Base-by-base conservation (phyloP, 164 flowering plant genomes). In the Cinnamomum micranthum region DNA sequence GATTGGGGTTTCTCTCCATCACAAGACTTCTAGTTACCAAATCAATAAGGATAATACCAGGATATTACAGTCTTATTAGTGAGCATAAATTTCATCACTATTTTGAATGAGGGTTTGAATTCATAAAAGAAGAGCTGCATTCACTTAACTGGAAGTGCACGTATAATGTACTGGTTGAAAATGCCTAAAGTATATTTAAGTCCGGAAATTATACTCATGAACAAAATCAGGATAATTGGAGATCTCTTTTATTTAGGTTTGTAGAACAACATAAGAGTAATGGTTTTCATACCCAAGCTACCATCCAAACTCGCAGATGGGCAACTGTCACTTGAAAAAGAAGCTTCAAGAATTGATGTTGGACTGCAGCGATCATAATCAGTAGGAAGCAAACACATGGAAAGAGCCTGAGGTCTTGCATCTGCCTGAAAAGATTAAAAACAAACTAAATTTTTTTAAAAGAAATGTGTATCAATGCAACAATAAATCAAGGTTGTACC, bases 271-370 rank as follows among this genome's bases (percentile, higher is more conserved):
- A 41, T 41, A 41, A 41, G 47, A 41, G 47, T 41, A 41, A 41
- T 41, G 47, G 47, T 41, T 41, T 41, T 41, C 59, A 47, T 83
- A 91, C 98, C 93, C 81, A 87, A 84, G 78, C 82, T 71, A 66
- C 86, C 88, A 71, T 91, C 91, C 19, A 80, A 71, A 78, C 97
- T 89, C 81, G 86, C 87, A 50, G 97, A 94, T 50, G 76, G 41
- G 75, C 87, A 87, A 77, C 97, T 89, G 59, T 89, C 90, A 73
- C 82, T 91, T 28, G 97, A 94, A 75, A 94, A 91, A n/a, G 87
- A 88, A 73, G 97, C 92, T 67, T 90, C 97, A 78, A 94, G 89
- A 82, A 94, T 91, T 58, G 97, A 94, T 72, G 90, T 96, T 58
- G 98, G 98, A 81, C 98, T 94, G 3, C 82, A 81, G 80, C 83